A percentile compares a stretch with the other conserved stretches of the same genome.
Evolutionary conservation across 805 yeast species (phyloP).

Genomic region (Kluyveromyces dobzhanskii): DNA sequence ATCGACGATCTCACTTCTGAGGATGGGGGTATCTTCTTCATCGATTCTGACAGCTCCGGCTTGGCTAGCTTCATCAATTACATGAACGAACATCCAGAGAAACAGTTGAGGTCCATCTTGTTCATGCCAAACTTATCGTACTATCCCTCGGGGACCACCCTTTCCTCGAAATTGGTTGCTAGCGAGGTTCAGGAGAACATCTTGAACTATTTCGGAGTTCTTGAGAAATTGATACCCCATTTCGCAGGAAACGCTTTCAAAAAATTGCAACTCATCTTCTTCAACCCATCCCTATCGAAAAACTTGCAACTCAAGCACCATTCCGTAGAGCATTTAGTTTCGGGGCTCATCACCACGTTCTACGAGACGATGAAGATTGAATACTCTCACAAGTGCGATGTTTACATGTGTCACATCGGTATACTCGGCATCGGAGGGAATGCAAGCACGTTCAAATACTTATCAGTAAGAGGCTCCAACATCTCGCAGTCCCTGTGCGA

Average conservation of each 20-base stretch:
- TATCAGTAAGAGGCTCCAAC: slow-evolving; percentile 19
- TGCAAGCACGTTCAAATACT: slow-evolving; percentile 26
- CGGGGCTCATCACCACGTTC: slow-evolving; percentile 20
- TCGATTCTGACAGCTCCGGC: slow-evolving; percentile 20
- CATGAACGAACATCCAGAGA: slow-evolving; percentile 9
- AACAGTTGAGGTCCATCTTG: slow-evolving; percentile 17
- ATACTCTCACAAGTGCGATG: slow-evolving; percentile 8
- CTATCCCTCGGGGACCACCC: slow-evolving; percentile 20
- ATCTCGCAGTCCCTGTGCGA: slow-evolving; percentile 16
- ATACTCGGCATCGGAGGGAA: slow-evolving; percentile 25
- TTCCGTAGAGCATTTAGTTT: slow-evolving; percentile 21
- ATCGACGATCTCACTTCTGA: slow-evolving; percentile 10
- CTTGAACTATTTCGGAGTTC: slow-evolving; percentile 15
- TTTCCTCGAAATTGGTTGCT: slow-evolving; percentile 15
- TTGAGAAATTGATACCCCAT: slow-evolving; percentile 19
- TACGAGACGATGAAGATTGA: slow-evolving; percentile 13
- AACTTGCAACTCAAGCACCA: slow-evolving; percentile 19
- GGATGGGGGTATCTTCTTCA: slow-evolving; percentile 23
- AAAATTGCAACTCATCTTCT: slow-evolving; percentile 19
- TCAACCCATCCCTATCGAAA: slow-evolving; percentile 24
- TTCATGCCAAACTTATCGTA: slow-evolving; percentile 28
- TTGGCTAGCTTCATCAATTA: slow-evolving; percentile 14
- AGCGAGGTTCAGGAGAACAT: slow-evolving; percentile 21
- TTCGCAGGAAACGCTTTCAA: slow-evolving; percentile 7
- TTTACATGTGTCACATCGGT: slow-evolving; percentile 22